phyloP scores from a whole-genome alignment of 768 basidiomycete genomes.

The Russula sp. region DNA sequence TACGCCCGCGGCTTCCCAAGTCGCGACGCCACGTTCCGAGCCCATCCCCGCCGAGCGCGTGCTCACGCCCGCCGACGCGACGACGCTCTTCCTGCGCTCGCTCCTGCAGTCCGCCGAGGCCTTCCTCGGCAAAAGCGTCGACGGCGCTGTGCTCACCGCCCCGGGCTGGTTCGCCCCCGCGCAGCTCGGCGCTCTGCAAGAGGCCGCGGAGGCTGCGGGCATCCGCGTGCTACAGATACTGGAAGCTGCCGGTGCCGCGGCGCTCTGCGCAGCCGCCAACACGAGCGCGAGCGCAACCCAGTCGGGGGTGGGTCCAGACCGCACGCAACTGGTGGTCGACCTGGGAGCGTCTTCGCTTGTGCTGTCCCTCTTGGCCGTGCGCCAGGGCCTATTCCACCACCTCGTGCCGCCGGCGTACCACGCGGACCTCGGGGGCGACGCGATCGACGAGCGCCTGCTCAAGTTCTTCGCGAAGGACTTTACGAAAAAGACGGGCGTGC shows the following conservation, averaged over 20 bases:
- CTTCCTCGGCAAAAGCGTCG: conserved; percentile 75
- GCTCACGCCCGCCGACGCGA: conserved; percentile 77
- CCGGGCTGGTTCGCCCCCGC: conserved; percentile 67
- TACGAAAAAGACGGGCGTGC: conserved; percentile 87
- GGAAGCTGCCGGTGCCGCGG: conserved; percentile 80
- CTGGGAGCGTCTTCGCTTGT: conserved; percentile 70
- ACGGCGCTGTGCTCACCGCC: conserved; percentile 78
- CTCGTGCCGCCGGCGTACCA: conserved; percentile 44
- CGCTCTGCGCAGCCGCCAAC: conserved; percentile 39
- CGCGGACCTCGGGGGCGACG: conserved; percentile 53
- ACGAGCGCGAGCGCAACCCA: conserved; percentile 36
- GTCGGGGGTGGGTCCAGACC: conserved; percentile 46
- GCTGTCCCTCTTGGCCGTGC: conserved; percentile 64
- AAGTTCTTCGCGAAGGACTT: conserved; percentile 94
- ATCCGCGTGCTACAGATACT: conserved; percentile 80
- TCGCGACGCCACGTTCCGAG: conserved; percentile 67
- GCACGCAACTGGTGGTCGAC: conserved; percentile 77
- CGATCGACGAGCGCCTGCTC: conserved; percentile 77
- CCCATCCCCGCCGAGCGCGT: conserved; percentile 62
- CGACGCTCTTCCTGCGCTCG: conserved; percentile 78
- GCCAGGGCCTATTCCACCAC: conserved; percentile 65
- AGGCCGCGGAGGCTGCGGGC: conserved; percentile 75
- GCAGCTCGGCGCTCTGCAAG: conserved; percentile 64
- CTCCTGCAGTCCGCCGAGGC: conserved; percentile 84
- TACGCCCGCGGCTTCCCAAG: conserved; percentile 60